A percentile compares a stretch with the other conserved stretches of the same genome.
phyloP scores from a whole-genome alignment of 805 yeast species.

The Starmerella cellae region DNA sequence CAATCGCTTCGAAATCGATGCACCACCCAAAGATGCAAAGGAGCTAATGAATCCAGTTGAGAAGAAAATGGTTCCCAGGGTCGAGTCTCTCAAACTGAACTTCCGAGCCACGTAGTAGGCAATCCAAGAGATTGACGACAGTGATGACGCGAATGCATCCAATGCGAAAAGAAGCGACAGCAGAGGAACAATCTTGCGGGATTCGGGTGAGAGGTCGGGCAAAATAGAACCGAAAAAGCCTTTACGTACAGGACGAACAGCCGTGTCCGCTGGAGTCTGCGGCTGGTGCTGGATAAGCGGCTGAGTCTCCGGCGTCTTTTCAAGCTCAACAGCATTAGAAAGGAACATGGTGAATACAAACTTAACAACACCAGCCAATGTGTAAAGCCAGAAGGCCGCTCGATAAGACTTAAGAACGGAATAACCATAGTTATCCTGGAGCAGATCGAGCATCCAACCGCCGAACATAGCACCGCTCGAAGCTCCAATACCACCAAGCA shows the following conservation, averaged over 20 bases:
- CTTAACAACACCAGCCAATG: slow-evolving; percentile 40
- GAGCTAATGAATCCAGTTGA: slow-evolving; percentile 49
- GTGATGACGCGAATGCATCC: slow-evolving; percentile 66
- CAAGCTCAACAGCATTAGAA: slow-evolving; percentile 7
- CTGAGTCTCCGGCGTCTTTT: slow-evolving; percentile 3
- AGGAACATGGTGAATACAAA: slow-evolving; percentile 36
- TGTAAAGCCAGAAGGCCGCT: slow-evolving; percentile 42
- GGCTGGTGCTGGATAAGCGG: neutral
- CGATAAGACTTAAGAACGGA: slow-evolving; percentile 34
- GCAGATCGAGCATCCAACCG: slow-evolving; percentile 43
- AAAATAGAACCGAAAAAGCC: slow-evolving; percentile 2
- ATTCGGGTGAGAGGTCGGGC: slow-evolving; percentile 21
- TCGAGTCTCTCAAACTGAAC: slow-evolving; percentile 41
- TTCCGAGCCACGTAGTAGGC: slow-evolving; percentile 57
- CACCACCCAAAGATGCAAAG: slow-evolving; percentile 38
- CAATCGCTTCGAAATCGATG: slow-evolving; percentile 36
- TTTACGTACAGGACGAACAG: neutral
- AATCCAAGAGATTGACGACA: slow-evolving; percentile 72
- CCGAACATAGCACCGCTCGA: slow-evolving; percentile 56
- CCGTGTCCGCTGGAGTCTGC: neutral
- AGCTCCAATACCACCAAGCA: slow-evolving; percentile 54
- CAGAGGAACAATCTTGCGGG: slow-evolving; percentile 20
- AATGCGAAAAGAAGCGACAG: slow-evolving; percentile 42
- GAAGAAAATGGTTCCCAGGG: slow-evolving; percentile 57
- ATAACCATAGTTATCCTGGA: slow-evolving; percentile 1